Percentiles rank a stretch among this genome's conserved stretches.
Conservation (phyloP, 495 filamentous ascomycete species). For the Parathielavia hyrcaniae region DNA sequence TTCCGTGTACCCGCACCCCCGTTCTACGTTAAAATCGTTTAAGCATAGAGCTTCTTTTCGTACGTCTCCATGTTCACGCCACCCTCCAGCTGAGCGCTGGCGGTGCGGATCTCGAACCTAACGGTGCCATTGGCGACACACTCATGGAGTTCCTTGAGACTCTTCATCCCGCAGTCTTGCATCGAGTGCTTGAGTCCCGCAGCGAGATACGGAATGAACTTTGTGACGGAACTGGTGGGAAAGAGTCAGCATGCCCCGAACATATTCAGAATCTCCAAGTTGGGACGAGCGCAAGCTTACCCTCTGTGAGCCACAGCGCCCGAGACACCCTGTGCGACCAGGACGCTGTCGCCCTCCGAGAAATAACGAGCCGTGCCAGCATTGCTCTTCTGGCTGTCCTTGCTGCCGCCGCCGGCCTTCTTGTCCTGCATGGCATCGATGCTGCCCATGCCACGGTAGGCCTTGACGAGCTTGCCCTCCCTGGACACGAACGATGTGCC, state of each 20-base stretch:
- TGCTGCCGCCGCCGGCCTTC: conserved; percentile 64
- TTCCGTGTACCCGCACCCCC: background rate
- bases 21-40: conserved; percentile 25
- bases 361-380: conserved; percentile 98
- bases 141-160: conserved; percentile 66
- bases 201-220: conserved; percentile 92
- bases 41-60: conserved; percentile 98
- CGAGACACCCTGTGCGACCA: conserved; percentile 95
- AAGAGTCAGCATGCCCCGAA: conserved; percentile 24
- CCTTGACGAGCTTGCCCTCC: conserved; percentile 96
- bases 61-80: conserved; percentile 96
- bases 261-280: background rate
- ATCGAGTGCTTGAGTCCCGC: conserved; percentile 94
- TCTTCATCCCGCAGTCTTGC: conserved; percentile 87
- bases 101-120: conserved; percentile 87
- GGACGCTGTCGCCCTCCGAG: conserved; percentile 86
- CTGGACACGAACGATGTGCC: conserved; percentile 92
- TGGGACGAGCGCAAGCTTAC: conserved; percentile 18
- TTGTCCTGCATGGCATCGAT: conserved; percentile 99
- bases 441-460: conserved; percentile 96
- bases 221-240: conserved; percentile 59
- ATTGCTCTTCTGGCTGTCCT: conserved; percentile 79
- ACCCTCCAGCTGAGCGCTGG: conserved; percentile 91
- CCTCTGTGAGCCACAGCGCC: conserved; percentile 57
- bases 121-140: conserved; percentile 70